Percentiles rank a stretch among this genome's conserved stretches.
Evolutionary conservation across 768 basidiomycete species (phyloP).

Genomic region (Melanogaster broomeanus): DNA sequence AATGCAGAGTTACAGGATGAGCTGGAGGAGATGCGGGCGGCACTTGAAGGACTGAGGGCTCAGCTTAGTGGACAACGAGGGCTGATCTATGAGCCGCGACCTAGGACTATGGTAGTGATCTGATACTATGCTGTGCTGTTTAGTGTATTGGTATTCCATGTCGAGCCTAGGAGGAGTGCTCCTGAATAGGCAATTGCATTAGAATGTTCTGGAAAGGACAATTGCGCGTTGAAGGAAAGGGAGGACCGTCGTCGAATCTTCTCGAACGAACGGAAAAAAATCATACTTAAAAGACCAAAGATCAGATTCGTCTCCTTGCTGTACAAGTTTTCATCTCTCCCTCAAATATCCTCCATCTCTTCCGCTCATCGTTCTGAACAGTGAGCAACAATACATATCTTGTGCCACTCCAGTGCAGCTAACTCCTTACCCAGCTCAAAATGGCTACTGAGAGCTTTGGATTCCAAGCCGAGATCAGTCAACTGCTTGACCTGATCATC

Average conservation of each 20-base stretch:
- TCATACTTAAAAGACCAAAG: slow-evolving; percentile 37
- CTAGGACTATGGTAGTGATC: slow-evolving; percentile 33
- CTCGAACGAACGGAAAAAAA: slow-evolving; percentile 38
- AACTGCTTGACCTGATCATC: slow-evolving; percentile 98
- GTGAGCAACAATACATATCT: slow-evolving; percentile 10
- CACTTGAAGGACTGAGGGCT: slow-evolving; percentile 66
- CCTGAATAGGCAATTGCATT: slow-evolving; percentile 30
- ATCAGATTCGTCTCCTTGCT: slow-evolving; percentile 17
- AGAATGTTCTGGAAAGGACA: slow-evolving; percentile 38
- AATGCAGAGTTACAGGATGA: slow-evolving; percentile 57
- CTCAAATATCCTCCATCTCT: slow-evolving; percentile 12
- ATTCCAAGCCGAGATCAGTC: slow-evolving; percentile 99
- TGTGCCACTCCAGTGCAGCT: neutral
- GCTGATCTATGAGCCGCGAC: slow-evolving; percentile 47
- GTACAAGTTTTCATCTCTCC: slow-evolving; percentile 8
- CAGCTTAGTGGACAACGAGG: slow-evolving; percentile 50
- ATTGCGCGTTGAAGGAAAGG: too few species aligned
- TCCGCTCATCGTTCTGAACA: slow-evolving; percentile 8
- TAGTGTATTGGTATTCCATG: too few species aligned
- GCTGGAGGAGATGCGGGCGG: slow-evolving; percentile 67
- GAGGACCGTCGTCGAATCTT: slow-evolving; percentile 39
- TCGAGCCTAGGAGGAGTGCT: neutral
- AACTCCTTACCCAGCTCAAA: slow-evolving; percentile 25
- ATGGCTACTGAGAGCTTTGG: slow-evolving; percentile 89
- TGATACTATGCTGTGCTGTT: neutral